Base-by-base conservation (phyloP, 225 moss, liverwort and hornwort genomes). In the Pseudisothecium myosuroides region DNA sequence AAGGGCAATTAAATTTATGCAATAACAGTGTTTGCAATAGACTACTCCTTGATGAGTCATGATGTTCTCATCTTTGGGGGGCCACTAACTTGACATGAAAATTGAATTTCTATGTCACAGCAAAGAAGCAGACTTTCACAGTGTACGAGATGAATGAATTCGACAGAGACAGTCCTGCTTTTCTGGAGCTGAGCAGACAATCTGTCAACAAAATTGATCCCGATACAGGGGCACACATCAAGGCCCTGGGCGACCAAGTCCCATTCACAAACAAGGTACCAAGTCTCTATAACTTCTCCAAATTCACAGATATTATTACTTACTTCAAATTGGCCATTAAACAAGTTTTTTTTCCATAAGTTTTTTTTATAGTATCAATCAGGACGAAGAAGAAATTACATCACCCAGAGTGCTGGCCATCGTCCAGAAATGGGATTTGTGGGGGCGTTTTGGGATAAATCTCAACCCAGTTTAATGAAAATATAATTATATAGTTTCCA, bases 251-350 rank as follows among this genome's bases (percentile, higher is more conserved):
- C 39, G 94, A 94, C 83, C 65, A 81, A 47, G 91, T 94, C 69
- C 91, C 90, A 4, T 94, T 91, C 90, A 92, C 94, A 45, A 94
- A 94, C 89, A 94, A 90, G 92, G 94, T 94, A 23, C 43, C 22
- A 11, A 28, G 12, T 12, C 45, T 56, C 45, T 54, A 14, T 12
- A 49, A 31, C 19, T 75, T 37, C 37, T 55, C 55, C 24, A 2
- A 37, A 37, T 55, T 24, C 55, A 55, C n/a, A 14, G 37, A 24
- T 6, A 37, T 13, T 34, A 34, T 14, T 52, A 23, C 36, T 50
- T 17, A 4, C 12, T 47, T 69, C 36, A 16, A 34, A 49, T 19
- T 39, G 12, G 27, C 50, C 60, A 87, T 83, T 63, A 23, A 36
- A 84, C 54, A 84, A 80, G 41, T 1, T 6, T 84, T 87, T 3